Base-by-base conservation (phyloP, 495 filamentous ascomycete species). In the Massariosphaeria phaeospora region DNA sequence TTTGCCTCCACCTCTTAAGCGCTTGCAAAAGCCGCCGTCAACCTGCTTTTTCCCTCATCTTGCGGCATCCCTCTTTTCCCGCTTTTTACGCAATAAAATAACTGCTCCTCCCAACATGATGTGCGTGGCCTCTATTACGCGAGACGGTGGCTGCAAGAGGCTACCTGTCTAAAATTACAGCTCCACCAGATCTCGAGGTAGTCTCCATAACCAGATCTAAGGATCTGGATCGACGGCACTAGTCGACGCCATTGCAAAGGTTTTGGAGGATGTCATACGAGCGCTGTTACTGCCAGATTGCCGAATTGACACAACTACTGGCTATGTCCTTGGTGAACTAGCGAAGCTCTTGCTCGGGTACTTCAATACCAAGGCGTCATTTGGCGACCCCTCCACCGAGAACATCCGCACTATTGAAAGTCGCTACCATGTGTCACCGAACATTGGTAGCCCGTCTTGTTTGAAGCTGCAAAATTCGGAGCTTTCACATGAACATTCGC, bases 221-320 rank as follows among this genome's bases (percentile, higher is more conserved):
- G 20, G 23, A 23, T 38, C 46, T 49, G 34, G 46, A 49, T 39
- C 46, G 31, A 36, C 46, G 18, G 31, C 46, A 18, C 46, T n/a
- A 26, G 33, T 38, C 18, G 8, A 7, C 5, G 13, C 33, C 31
- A 27, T 17, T 2, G 30, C 21, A 21, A 21, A 39, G 21, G 30
- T 30, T 18, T 33, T 49, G 10, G 34, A 49, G 2, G 26, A 2
- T 8, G 6, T 27, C 4, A 26, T 33, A 38, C 34, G 23, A 10
- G 17, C 33, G 18, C n/a, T n/a, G n/a, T n/a, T n/a, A n/a, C n/a
- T n/a, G n/a, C n/a, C n/a, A n/a, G n/a, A n/a, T n/a, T n/a, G n/a
- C n/a, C n/a, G n/a, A n/a, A n/a, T n/a, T n/a, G n/a, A n/a, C n/a
- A n/a, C n/a, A n/a, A n/a, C n/a, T n/a, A n/a, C n/a, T n/a, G n/a